Evolutionary conservation across 805 yeast genomes (phyloP).

Genomic region (Cyberlindnera sargentensis): DNA sequence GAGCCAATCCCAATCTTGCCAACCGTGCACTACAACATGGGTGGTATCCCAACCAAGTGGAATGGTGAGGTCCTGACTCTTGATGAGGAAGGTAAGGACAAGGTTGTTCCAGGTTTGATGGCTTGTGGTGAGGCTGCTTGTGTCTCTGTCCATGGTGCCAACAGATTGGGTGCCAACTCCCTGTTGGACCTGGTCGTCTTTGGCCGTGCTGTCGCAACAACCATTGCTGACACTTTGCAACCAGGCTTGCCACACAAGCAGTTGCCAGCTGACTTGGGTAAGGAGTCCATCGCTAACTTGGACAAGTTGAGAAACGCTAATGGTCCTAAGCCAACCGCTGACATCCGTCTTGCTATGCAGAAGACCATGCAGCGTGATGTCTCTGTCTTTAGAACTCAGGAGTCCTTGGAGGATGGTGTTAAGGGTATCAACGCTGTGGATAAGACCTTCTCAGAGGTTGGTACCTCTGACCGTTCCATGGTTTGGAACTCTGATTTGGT

Average conservation of each 20-base stretch:
- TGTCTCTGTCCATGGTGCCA: constrained; percentile 99
- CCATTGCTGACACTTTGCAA: constrained; percentile 74
- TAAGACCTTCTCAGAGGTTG: constrained; percentile 62
- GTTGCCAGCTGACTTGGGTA: constrained; percentile 80
- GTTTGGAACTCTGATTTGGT: constrained; percentile 98
- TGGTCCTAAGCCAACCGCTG: constrained; percentile 81
- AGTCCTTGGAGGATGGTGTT: constrained; percentile 88
- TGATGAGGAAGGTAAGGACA: constrained; percentile 83
- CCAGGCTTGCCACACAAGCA: constrained; percentile 88
- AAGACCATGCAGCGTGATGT: constrained; percentile 94
- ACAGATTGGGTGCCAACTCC: constrained; percentile 98
- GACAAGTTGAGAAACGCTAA: constrained; percentile 80
- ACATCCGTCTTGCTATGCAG: constrained; percentile 89
- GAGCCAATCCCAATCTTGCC: constrained; percentile 98
- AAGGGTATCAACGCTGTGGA: constrained; percentile 69
- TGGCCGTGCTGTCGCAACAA: constrained; percentile 97
- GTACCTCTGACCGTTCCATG: constrained; percentile 94
- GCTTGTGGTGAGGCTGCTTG: constrained; percentile 99
- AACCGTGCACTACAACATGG: constrained; percentile 99
- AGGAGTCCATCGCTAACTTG: constrained; percentile 82
- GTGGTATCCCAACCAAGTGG: constrained; percentile 98
- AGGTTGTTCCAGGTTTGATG: constrained; percentile 82
- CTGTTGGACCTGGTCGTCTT: constrained; percentile 92
- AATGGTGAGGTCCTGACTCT: constrained; percentile 88
- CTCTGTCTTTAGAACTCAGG: constrained; percentile 94